These are phyloP conservation scores for Cytospora mali DNA, from an alignment of 2,329 filamentous ascomycete genomes.

Conservation along the genomic window DNA sequence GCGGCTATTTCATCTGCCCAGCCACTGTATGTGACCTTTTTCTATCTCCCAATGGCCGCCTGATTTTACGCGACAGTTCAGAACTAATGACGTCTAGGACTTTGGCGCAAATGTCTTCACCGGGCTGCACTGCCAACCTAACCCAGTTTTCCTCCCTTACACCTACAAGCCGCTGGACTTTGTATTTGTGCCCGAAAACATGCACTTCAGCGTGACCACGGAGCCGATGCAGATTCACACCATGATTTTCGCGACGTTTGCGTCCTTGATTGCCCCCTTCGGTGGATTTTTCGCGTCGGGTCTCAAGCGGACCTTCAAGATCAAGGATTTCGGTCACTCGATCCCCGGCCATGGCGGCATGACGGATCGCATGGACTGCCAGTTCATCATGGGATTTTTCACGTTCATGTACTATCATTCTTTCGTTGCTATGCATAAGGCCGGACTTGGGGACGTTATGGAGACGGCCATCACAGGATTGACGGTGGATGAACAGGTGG, in stretches of 20 bases:
- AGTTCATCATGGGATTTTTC: slow-evolving; percentile 99
- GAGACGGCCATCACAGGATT: slow-evolving; percentile 92
- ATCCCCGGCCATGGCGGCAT: slow-evolving; percentile 98
- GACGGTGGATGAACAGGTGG: slow-evolving; percentile 83
- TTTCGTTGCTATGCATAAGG: slow-evolving; percentile 89
- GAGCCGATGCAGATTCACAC: slow-evolving; percentile 94
- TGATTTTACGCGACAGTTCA: slow-evolving; percentile 26
- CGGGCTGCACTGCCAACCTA: slow-evolving; percentile 84
- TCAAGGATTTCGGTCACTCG: slow-evolving; percentile 98
- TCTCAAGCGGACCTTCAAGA: slow-evolving; percentile 97
- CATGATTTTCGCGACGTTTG: slow-evolving; percentile 86
- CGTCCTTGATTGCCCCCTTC: slow-evolving; percentile 94
- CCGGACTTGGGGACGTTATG: slow-evolving; percentile 82
- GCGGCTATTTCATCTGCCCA: slow-evolving; percentile 97
- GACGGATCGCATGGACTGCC: slow-evolving; percentile 98
- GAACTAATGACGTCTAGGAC: slow-evolving; percentile 52
- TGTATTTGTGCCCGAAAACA: slow-evolving; percentile 66
- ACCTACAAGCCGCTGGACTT: slow-evolving; percentile 73
- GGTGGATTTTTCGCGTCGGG: slow-evolving; percentile 98
- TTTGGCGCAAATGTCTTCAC: slow-evolving; percentile 92
- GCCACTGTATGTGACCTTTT: slow-evolving; percentile 66
- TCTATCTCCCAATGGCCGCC: not conserved
- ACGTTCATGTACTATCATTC: slow-evolving; percentile 98
- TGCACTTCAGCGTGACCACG: slow-evolving; percentile 68
- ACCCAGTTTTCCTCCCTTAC: slow-evolving; percentile 85